phyloP scores from a whole-genome alignment of 1,139 yeast species.

The Yamadazyma diddensiae region DNA sequence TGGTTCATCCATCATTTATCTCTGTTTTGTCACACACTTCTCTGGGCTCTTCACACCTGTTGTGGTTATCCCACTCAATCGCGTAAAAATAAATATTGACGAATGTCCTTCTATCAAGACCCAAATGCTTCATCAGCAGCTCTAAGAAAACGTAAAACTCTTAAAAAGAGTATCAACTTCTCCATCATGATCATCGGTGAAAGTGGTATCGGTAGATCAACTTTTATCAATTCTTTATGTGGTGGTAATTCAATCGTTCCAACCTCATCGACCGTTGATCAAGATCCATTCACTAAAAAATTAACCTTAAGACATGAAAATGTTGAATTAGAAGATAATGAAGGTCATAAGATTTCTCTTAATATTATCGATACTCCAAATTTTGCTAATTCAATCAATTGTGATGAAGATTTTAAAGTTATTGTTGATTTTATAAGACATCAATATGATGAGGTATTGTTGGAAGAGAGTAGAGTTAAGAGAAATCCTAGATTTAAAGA shows the following conservation, averaged over 20 bases:
- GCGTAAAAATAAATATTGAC: slow-evolving; percentile 4
- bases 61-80: too few species aligned
- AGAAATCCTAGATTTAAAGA: slow-evolving; percentile 49
- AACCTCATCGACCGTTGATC: slow-evolving; percentile 36
- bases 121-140: slow-evolving; percentile 28
- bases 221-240: slow-evolving; percentile 67
- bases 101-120: slow-evolving; percentile 15
- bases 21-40: too few species aligned
- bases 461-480: slow-evolving; percentile 47
- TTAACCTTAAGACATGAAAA: slow-evolving; percentile 47
- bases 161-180: slow-evolving; percentile 52
- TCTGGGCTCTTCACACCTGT: slow-evolving; percentile 1
- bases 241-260: slow-evolving; percentile 69
- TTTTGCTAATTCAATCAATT: slow-evolving; percentile 65
- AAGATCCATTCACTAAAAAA: slow-evolving; percentile 42
- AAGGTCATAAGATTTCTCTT: slow-evolving; percentile 47
- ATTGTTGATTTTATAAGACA: slow-evolving; percentile 49
- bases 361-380: slow-evolving; percentile 66
- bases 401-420: slow-evolving; percentile 44
- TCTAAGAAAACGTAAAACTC: slow-evolving; percentile 56
- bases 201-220: slow-evolving; percentile 60
- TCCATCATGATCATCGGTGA: slow-evolving; percentile 61
- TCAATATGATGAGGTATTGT: slow-evolving; percentile 48
- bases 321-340: slow-evolving; percentile 50
- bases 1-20: too few species aligned